Conservation (phyloP, 495 filamentous ascomycete genomes). For the Penicillium mononematosum region DNA sequence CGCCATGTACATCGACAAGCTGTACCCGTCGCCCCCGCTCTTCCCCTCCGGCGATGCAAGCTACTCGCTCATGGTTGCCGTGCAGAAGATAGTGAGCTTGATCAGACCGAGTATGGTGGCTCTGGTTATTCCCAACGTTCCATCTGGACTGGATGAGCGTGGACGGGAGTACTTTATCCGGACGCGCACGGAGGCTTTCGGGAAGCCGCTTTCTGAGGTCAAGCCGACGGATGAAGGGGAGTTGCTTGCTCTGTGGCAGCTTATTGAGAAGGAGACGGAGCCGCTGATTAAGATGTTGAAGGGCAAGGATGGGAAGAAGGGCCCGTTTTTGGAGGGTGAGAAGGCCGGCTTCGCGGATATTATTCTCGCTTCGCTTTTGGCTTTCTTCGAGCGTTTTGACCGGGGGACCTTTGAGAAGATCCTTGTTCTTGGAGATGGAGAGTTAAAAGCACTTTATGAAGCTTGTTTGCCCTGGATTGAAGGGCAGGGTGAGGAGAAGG, state of each 20-base stretch:
- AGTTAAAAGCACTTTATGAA: slow-evolving; percentile 25
- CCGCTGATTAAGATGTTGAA: slow-evolving; percentile 24
- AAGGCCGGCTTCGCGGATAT: slow-evolving; percentile 31
- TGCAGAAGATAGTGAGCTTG: not conserved
- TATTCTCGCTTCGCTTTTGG: slow-evolving; percentile 17
- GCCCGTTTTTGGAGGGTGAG: slow-evolving; percentile 34
- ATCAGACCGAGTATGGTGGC: slow-evolving; percentile 2
- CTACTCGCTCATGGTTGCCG: slow-evolving; percentile 25
- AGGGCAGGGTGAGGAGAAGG: slow-evolving; percentile 35
- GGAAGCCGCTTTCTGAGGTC: slow-evolving; percentile 35
- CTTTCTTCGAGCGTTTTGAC: slow-evolving; percentile 28
- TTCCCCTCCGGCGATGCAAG: slow-evolving; percentile 38
- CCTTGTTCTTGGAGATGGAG: slow-evolving; percentile 23
- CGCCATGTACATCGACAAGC: slow-evolving; percentile 36
- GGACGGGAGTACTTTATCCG: slow-evolving; percentile 33
- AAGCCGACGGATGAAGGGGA: slow-evolving; percentile 20
- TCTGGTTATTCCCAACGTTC: slow-evolving; percentile 25
- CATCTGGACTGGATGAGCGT: slow-evolving; percentile 27
- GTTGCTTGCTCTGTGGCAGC: slow-evolving; percentile 18
- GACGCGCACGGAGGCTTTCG: slow-evolving; percentile 30
- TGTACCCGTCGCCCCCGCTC: slow-evolving; percentile 31
- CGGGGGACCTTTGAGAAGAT: slow-evolving; percentile 22
- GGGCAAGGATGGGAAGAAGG: slow-evolving; percentile 32
- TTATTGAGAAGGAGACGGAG: slow-evolving; percentile 16
- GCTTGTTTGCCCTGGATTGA: slow-evolving; percentile 34